Percentiles rank a stretch among this genome's conserved stretches.
Evolutionary conservation across 768 basidiomycete genomes (phyloP).

Genomic region (Kwoniella newhampshirensis): DNA sequence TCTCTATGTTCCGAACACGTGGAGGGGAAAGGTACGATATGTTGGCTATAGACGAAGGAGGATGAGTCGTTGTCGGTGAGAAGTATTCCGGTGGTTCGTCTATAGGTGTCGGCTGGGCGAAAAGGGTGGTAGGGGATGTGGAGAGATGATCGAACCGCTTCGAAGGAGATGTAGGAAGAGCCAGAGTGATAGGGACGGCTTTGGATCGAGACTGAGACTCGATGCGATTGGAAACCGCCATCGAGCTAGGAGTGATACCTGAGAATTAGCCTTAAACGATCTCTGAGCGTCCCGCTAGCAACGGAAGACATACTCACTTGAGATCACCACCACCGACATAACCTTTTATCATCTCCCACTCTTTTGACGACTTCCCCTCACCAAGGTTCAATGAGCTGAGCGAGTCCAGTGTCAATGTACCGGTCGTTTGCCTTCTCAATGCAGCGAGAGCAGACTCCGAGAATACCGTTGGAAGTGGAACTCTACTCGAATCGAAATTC

Average conservation of each 20-base stretch:
- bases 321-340: slow-evolving; percentile 50
- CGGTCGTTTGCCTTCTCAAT: slow-evolving; percentile 29
- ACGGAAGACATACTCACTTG: slow-evolving; percentile 28
- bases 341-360: slow-evolving; percentile 45
- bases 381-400: slow-evolving; percentile 26
- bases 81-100: slow-evolving; percentile 27
- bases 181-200: too few relatives aligned
- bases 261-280: too few relatives aligned
- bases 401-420: slow-evolving; percentile 45
- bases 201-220: too few relatives aligned
- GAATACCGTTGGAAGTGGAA: slow-evolving; percentile 40
- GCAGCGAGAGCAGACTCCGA: slow-evolving; percentile 28
- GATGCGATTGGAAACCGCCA: too few relatives aligned
- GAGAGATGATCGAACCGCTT: slow-evolving; percentile 6
- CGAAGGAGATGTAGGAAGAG: background rate
- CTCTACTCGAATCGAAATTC: slow-evolving; percentile 49
- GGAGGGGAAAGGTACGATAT: slow-evolving; percentile 12
- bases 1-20: slow-evolving; percentile 3
- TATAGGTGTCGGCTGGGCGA: slow-evolving; percentile 24
- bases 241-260: too few relatives aligned
- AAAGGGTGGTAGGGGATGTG: slow-evolving; percentile 14
- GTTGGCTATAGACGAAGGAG: too few relatives aligned
- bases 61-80: background rate
- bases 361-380: slow-evolving; percentile 4
- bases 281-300: too few relatives aligned